These are phyloP conservation scores for Myochromella boudieri DNA, from an alignment of 768 basidiomycete species.

Conservation along the genomic window DNA sequence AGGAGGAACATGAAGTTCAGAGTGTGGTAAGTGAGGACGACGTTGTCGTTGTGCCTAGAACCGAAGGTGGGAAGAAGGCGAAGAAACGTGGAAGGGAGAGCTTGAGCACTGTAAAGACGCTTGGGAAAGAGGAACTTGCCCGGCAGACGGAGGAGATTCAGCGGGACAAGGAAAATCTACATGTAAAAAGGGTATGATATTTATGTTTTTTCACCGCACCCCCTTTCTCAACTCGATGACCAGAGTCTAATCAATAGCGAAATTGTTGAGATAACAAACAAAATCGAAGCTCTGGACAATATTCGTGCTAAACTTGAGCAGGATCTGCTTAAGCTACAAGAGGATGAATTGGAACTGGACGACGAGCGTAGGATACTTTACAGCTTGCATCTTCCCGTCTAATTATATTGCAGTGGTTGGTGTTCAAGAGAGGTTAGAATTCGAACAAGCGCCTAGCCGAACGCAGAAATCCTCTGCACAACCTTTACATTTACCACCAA, in stretches of 20 bases:
- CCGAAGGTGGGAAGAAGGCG: constrained; percentile 37
- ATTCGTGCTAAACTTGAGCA: constrained; percentile 80
- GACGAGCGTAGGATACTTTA: constrained; percentile 71
- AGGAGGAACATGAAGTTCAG: constrained; percentile 54
- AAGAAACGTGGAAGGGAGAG: constrained; percentile 64
- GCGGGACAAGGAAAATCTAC: constrained; percentile 89
- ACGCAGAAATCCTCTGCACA: constrained; percentile 30
- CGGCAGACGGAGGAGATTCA: constrained; percentile 85
- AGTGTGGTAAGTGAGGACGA: constrained; percentile 77
- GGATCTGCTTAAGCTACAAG: constrained; percentile 82
- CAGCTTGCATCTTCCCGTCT: constrained; percentile 5
- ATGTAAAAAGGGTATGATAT: constrained; percentile 76
- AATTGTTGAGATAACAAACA: constrained; percentile 84
- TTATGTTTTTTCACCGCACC: neutral
- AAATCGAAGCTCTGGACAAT: constrained; percentile 82
- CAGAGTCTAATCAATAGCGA: constrained; percentile 86
- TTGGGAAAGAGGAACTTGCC: constrained; percentile 83
- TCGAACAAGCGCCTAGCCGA: constrained; percentile 52
- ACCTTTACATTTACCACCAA: constrained; percentile 48
- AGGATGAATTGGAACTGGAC: constrained; percentile 96
- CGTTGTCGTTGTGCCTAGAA: constrained; percentile 58
- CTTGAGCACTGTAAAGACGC: constrained; percentile 62
- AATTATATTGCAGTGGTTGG: constrained; percentile 68
- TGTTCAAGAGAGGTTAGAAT: constrained; percentile 79
- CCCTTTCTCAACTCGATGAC: constrained; percentile 9